Conservation (phyloP, 805 yeast species). For the Ogataea ramenticola region DNA sequence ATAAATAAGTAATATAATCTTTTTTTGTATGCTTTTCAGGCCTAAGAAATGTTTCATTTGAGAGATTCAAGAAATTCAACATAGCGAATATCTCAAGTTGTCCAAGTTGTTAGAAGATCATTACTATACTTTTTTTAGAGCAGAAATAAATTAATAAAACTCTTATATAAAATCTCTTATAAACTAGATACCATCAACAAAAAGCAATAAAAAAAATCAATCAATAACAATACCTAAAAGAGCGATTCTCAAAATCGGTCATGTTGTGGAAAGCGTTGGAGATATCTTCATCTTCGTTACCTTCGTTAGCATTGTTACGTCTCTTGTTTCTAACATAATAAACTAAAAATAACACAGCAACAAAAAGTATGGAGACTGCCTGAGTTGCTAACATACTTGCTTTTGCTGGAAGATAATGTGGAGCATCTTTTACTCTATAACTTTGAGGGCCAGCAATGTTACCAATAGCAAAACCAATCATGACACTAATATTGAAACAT, state of each 20-base stretch:
- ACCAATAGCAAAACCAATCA: conserved; percentile 50
- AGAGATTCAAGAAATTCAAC: no score
- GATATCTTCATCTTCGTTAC: conserved; percentile 23
- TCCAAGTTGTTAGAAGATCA: no score
- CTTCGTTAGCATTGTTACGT: conserved; percentile 33
- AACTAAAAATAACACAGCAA: conserved; percentile 33
- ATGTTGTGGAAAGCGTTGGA: conserved; percentile 40
- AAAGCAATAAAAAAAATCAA: neutral
- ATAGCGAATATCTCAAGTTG: no score
- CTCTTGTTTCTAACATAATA: conserved; percentile 43
- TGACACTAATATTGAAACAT: conserved; percentile 44
- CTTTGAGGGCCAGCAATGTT: conserved; percentile 57
- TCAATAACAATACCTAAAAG: conserved; percentile 45
- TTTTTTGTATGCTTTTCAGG: no score
- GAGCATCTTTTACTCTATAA: conserved; percentile 43
- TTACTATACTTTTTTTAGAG: no score
- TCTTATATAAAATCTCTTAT: neutral
- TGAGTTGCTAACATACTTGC: conserved; percentile 45
- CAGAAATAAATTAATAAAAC: neutral
- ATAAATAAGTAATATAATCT: neutral
- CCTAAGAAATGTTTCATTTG: no score
- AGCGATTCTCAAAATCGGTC: conserved; percentile 51
- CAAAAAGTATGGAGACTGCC: conserved; percentile 37
- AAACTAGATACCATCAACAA: no score
- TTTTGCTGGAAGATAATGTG: conserved; percentile 52